Base-by-base conservation (phyloP, 345 rosid genomes). In the Heritiera fomes region DNA sequence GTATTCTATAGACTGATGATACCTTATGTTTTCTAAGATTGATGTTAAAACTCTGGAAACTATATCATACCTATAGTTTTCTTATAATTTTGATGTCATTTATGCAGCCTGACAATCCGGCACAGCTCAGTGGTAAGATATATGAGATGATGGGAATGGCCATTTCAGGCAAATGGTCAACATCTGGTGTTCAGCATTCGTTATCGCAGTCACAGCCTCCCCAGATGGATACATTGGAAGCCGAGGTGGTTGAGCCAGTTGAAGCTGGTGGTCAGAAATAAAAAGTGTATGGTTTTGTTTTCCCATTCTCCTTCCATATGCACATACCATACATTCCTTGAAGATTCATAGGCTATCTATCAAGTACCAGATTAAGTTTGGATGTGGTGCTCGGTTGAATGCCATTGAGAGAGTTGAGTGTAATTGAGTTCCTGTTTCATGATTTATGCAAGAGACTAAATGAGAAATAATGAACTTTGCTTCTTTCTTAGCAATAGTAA, bases 81-180 rank as follows among this genome's bases (percentile, higher is more conserved):
- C 0, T 23, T 30, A n/a, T 18, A 47, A 8, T 15, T 43, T 46
- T 71, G 18, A 45, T 32, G 10, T 72, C 34, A 46, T 50, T n/a
- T 34, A 28, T 80, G 83, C 89, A 95, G 99, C 98, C 98, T 23
- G 99, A 93, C 77, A 85, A 92, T 83, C 99, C 99, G n/a, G 98
- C 96, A 2, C 86, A 95, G 83, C 96, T 95, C 0, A 94, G 98
- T 20, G 91, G 97, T 79, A 95, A 95, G 91, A 95, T 95, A 84
- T 95, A 95, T 64, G 98, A 93, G 91, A 91, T 95, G 97, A 91
- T 95, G 98, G 91, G 85, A 53, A 78, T 81, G 79, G 94, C 98
- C 69, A 90, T 93, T 71, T 84, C 93, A 0, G 91, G 90, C 43
- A 95, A 91, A 87, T 95, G 99, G 99, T 88, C 90, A 53, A 77